Base-by-base conservation (phyloP, 2,329 filamentous ascomycete genomes). In the Fusarium mexicanum region DNA sequence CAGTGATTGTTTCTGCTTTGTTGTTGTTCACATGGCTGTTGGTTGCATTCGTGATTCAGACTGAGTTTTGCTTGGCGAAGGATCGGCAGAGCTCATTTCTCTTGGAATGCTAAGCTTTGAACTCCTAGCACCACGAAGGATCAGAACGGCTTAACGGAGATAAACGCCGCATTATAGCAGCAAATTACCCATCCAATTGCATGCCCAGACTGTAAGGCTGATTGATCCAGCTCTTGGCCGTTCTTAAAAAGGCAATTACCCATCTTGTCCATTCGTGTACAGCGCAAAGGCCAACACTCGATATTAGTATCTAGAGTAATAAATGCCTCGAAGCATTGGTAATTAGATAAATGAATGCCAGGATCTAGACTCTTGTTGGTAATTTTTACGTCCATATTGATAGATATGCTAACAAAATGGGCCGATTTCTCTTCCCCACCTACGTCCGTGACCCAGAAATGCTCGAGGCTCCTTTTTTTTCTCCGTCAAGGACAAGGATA, bases 341-440 rank as follows among this genome's bases (percentile, higher is more conserved):
- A 64, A 69, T 64, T 31, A 47, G 3, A 53, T 33, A 53, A 29
- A 64, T 26, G 11, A 43, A 69, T 43, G 6, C 8, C 33, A 22
- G 38, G 46, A 54, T 71, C 67, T 70, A 64, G 67, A 57, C 67
- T 60, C 31, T 55, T 57, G 35, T 43, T 26, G 40, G 64, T 38
- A 62, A 46, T 20, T 68, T 61, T 61, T 68, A 40, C 29, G 64
- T 43, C 64, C 54, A 67, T 35, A 7, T 14, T 62, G n/a, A 44
- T 8, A 64, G 47, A 57, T 53, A 50, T 68, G 58, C 64, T 58
- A 69, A 24, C 37, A 67, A 64, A 70, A 70, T 70, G 66, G 66
- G 67, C 67, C 67, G 67, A 70, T 43, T 70, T 71, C 53, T 16
- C 35, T 20, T 60, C 67, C 40, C 67, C 67, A 71, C 67, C 13